These are phyloP conservation scores for Phyllosticta citribraziliensis DNA, from an alignment of 2,329 filamentous ascomycete genomes.

Conservation along the genomic window DNA sequence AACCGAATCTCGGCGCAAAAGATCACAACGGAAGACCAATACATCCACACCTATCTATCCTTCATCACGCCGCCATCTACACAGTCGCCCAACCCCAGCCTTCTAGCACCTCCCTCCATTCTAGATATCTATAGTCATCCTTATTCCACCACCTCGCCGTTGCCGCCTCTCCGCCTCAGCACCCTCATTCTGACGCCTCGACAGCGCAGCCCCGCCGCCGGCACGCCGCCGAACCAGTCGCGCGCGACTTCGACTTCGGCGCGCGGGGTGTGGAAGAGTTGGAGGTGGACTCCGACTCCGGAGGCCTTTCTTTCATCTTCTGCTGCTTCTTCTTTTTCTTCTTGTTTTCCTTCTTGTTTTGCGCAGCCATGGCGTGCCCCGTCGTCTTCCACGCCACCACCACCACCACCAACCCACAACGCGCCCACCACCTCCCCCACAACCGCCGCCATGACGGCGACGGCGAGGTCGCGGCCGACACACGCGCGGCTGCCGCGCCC, in stretches of 20 bases:
- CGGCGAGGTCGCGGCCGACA: slow-evolving; percentile 9
- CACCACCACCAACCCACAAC: background rate
- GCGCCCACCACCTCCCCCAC: background rate
- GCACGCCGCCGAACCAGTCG: background rate
- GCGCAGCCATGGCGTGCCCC: too few relatives aligned
- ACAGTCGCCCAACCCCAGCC: too few relatives aligned
- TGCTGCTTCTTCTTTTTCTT: too few relatives aligned
- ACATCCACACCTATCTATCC: too few relatives aligned
- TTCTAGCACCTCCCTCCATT: too few relatives aligned
- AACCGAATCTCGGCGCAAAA: too few relatives aligned
- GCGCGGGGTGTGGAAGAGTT: background rate
- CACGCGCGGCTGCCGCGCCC: slow-evolving; percentile 23
- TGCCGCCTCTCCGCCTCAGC: background rate
- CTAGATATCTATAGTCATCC: background rate
- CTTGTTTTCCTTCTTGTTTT: too few relatives aligned
- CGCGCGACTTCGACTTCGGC: background rate
- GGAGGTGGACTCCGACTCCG: background rate
- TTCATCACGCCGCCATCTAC: too few relatives aligned
- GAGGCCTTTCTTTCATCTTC: background rate
- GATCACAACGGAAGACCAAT: too few relatives aligned
- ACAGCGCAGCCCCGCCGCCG: background rate
- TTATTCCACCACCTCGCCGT: too few relatives aligned
- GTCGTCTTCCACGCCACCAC: too few relatives aligned
- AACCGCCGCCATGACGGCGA: background rate
- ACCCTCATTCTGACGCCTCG: background rate